Evolutionary conservation across 768 basidiomycete genomes (phyloP).

Genomic region (Dacryopinax spathularia): DNA sequence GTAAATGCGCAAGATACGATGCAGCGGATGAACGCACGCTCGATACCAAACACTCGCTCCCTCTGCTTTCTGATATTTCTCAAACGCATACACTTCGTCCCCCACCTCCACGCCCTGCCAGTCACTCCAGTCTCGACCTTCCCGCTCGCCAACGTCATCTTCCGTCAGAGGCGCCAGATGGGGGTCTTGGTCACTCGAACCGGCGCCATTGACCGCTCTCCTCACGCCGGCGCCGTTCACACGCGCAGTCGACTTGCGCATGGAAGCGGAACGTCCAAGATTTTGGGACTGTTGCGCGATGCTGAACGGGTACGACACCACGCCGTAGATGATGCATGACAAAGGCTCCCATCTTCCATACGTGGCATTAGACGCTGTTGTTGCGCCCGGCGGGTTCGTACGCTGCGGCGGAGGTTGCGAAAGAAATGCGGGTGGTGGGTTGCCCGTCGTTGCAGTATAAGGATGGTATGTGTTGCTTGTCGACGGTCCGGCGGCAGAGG

Average conservation of each 20-base stretch:
- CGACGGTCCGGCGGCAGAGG: background rate
- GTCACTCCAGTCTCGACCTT: background rate
- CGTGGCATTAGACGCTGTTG: background rate
- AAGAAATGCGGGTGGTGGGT: background rate
- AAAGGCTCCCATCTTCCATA: conserved; percentile 41
- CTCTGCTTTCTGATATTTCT: conserved; percentile 62
- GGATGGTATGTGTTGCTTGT: background rate
- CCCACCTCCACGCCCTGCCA: conserved; percentile 64
- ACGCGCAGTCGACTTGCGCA: background rate
- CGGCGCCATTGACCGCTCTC: conserved; percentile 40
- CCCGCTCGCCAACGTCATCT: conserved; percentile 30
- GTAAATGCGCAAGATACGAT: conserved; percentile 4
- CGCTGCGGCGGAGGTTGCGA: background rate
- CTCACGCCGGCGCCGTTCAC: conserved; percentile 44
- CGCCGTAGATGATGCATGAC: conserved; percentile 73
- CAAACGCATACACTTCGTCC: conserved; percentile 94
- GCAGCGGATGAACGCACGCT: conserved; percentile 47
- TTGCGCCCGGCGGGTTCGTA: background rate
- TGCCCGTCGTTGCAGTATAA: background rate
- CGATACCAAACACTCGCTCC: conserved; percentile 82
- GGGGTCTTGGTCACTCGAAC: conserved; percentile 8
- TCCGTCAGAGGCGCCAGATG: conserved; percentile 7
- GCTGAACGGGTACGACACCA: conserved; percentile 66
- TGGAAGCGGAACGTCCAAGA: conserved; percentile 30
- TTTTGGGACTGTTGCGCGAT: conserved; percentile 24